A percentile compares a stretch with the other conserved stretches of the same genome.
Conservation (phyloP, 345 rosid genomes). For the Draba incana region DNA sequence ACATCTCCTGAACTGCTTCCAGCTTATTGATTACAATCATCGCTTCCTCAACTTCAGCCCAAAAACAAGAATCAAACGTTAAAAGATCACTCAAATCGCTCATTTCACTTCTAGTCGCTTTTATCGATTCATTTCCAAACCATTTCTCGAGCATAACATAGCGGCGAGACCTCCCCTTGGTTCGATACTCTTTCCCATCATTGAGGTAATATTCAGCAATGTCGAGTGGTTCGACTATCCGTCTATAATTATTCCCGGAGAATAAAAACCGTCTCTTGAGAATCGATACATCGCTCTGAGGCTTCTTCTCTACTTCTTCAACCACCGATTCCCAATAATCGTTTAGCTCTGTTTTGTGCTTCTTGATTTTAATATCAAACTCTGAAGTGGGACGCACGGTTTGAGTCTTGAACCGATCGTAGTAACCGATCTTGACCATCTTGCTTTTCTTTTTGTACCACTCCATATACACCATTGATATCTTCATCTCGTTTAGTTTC, state of each 20-base stretch:
- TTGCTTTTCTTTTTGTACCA: constrained; percentile 62
- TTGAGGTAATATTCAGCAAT: constrained; percentile 61
- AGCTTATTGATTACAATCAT: constrained; percentile 33
- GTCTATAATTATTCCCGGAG: constrained; percentile 57
- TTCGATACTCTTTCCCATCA: constrained; percentile 40
- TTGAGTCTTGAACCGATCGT: constrained; percentile 56
- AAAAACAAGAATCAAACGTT: constrained; percentile 76
- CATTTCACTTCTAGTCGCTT: background rate
- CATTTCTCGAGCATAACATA: constrained; percentile 56
- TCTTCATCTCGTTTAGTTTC: constrained; percentile 51
- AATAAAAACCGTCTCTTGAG: constrained; percentile 47
- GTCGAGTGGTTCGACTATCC: constrained; percentile 84
- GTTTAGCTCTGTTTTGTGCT: constrained; percentile 38
- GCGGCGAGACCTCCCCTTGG: constrained; percentile 52
- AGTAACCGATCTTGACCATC: constrained; percentile 51
- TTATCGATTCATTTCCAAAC: constrained; percentile 25
- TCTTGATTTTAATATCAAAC: background rate
- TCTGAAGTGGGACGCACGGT: no score
- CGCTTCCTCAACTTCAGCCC: constrained; percentile 84
- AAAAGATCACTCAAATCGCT: constrained; percentile 39
- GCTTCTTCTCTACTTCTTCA: constrained; percentile 55
- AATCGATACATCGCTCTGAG: constrained; percentile 46
- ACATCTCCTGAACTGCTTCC: background rate
- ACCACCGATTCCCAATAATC: constrained; percentile 56
- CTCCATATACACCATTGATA: constrained; percentile 52